These are phyloP conservation scores for Pisolithus microcarpus DNA, from an alignment of 768 basidiomycete genomes.

Conservation along the genomic window DNA sequence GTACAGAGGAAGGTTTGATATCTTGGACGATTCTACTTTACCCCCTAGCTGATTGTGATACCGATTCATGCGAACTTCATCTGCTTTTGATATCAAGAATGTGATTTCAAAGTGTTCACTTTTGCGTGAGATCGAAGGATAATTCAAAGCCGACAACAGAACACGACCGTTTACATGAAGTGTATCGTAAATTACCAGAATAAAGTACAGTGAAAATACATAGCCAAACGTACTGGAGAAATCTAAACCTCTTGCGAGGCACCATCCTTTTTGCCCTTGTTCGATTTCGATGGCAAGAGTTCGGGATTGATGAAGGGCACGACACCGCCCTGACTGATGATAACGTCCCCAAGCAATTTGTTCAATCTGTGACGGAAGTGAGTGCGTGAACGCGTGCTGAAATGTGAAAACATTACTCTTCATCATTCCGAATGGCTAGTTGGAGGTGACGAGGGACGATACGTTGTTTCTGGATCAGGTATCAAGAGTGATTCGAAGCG, in stretches of 20 bases:
- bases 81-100: too few species aligned
- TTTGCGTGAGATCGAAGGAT: too few species aligned
- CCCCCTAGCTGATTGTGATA: neutral
- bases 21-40: neutral
- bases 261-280: conserved; percentile 43
- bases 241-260: conserved; percentile 44
- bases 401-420: conserved; percentile 42
- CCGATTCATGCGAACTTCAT: neutral
- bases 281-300: conserved; percentile 37
- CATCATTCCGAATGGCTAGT: conserved; percentile 70
- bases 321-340: conserved; percentile 76
- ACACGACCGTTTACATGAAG: conserved; percentile 13
- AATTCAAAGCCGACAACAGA: neutral
- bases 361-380: conserved; percentile 34
- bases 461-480: conserved; percentile 46
- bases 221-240: conserved; percentile 6
- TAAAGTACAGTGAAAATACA: conserved; percentile 19
- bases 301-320: conserved; percentile 56
- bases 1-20: neutral
- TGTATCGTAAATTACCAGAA: conserved; percentile 26
- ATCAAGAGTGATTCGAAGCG: neutral
- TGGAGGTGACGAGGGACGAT: conserved; percentile 76
- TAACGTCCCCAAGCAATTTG: conserved; percentile 52
- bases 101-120: too few species aligned
- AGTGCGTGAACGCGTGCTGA: neutral